Base-by-base conservation (phyloP, 2,329 filamentous ascomycete genomes). In the Laburnicola sp. region DNA sequence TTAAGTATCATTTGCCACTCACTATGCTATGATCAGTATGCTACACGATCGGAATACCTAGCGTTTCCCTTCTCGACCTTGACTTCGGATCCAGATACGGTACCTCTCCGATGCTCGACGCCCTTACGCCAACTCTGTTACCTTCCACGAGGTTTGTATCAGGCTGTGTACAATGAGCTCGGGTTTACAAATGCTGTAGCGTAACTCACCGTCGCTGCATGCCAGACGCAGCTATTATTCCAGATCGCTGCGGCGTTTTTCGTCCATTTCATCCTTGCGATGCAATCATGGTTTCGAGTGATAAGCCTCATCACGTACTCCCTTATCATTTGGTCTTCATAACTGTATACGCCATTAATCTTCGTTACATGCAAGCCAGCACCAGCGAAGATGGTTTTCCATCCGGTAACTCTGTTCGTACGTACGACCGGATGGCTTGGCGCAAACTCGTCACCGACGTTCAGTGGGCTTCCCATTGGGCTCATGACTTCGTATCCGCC, bases 231-330 rank as follows among this genome's bases (percentile, higher is more conserved):
- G 27, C 60, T 62, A 27, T 69, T 70, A 31, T 74, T 74, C 74
- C 75, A 76, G 47, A 77, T 75, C 2, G 74, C 75, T 30, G 66
- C 71, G 0, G 70, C 69, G 32, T 70, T 68, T 54, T 54, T 60
- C 10, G 56, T 60, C 75, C 75, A 76, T 48, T 72, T 72, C 58
- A 76, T 72, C 7, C 75, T 57, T 0, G 72, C 74, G 11, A 75
- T 57, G 30, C 69, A 63, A 56, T 76, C 75, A 38, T 76, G 74
- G 45, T 75, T 76, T 6, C 68, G 62, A 2, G 71, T 74, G 39
- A 75, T 66, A 27, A 74, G 55, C 1, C 69, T 57, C 60, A 73
- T 50, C 36, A 72, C 51, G 35, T 75, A 74, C 1, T 74, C 71
- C n/a, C 67, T 59, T 23, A 75, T 70, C 45, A 73, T 58, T 28